These are phyloP conservation scores for Clitopilus hobsonii DNA, from an alignment of 768 basidiomycete genomes.

Conservation along the genomic window DNA sequence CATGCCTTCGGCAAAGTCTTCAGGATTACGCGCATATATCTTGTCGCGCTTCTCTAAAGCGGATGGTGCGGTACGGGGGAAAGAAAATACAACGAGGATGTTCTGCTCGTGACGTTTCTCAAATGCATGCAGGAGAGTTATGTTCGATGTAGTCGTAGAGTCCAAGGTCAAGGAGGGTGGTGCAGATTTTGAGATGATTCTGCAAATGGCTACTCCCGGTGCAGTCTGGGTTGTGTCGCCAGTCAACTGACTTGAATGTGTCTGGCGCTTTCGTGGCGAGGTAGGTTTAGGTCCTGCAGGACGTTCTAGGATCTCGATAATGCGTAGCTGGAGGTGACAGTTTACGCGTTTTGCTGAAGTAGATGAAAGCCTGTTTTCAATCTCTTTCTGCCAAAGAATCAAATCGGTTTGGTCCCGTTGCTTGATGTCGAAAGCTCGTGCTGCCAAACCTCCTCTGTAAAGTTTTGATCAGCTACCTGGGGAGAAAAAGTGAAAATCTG, in stretches of 20 bases:
- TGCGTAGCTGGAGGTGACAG: constrained; percentile 39
- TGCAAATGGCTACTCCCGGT: constrained; percentile 39
- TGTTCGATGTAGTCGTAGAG: background rate
- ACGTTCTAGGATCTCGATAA: constrained; percentile 37
- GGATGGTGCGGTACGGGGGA: constrained; percentile 19
- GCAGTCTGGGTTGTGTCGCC: constrained; percentile 13
- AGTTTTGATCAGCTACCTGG: background rate
- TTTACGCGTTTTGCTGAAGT: constrained; percentile 22
- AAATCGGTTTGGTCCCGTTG: constrained; percentile 40
- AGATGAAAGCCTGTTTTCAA: constrained; percentile 26
- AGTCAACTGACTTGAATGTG: constrained; percentile 6
- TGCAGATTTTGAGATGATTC: constrained; percentile 21
- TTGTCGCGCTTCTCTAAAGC: constrained; percentile 10
- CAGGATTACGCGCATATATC: constrained; percentile 25
- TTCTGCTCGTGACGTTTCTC: constrained; percentile 8
- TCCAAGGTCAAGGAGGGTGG: background rate
- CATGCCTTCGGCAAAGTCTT: constrained; percentile 32
- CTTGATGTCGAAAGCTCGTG: constrained; percentile 38
- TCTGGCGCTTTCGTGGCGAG: constrained; percentile 19
- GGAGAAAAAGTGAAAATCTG: background rate
- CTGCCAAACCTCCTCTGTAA: constrained; percentile 54
- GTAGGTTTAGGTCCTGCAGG: constrained; percentile 20
- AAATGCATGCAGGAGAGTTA: constrained; percentile 13
- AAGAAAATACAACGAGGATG: constrained; percentile 33
- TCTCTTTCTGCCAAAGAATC: constrained; percentile 49